A percentile compares a stretch with the other conserved stretches of the same genome.
Conservation (phyloP, 345 rosid genomes). For the Eutrema heterophyllum region DNA sequence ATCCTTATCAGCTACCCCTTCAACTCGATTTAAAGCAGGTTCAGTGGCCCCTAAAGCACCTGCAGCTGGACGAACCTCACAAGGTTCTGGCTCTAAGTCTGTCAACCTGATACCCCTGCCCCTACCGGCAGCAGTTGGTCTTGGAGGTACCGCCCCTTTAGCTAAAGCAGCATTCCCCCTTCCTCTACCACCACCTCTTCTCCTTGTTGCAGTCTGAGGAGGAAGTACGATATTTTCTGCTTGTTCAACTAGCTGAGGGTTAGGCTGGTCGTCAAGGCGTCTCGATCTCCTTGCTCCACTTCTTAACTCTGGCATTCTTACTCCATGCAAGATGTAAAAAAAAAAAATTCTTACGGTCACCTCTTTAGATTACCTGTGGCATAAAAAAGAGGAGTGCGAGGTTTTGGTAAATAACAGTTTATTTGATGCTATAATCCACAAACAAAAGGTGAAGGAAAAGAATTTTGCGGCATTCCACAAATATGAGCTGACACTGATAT, state of each 20-base stretch:
- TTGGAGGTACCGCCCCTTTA: conserved; percentile 53
- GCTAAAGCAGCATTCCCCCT: conserved; percentile 92
- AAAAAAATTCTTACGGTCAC: conserved; percentile 26
- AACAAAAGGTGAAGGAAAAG: not conserved
- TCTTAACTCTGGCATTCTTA: conserved; percentile 98
- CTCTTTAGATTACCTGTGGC: conserved; percentile 42
- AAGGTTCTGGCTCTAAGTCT: conserved; percentile 84
- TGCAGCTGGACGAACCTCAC: conserved; percentile 56
- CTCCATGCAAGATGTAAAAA: conserved; percentile 79
- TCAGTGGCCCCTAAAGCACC: conserved; percentile 61
- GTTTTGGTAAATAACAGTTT: not conserved
- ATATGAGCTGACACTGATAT: not conserved
- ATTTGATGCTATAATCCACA: not conserved
- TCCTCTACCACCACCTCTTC: conserved; percentile 95
- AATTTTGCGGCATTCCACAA: not conserved
- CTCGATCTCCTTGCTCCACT: conserved; percentile 96
- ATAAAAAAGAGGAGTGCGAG: not conserved
- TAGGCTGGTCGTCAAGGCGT: conserved; percentile 85
- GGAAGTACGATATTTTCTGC: conserved; percentile 66
- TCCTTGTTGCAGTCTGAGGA: conserved; percentile 70
- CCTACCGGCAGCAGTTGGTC: conserved; percentile 81
- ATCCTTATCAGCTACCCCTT: conserved; percentile 77
- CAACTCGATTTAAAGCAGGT: conserved; percentile 61
- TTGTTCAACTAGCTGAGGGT: conserved; percentile 61
- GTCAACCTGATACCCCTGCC: conserved; percentile 84